phyloP scores from a whole-genome alignment of 495 filamentous ascomycete species.

The Xylaria cubensis region DNA sequence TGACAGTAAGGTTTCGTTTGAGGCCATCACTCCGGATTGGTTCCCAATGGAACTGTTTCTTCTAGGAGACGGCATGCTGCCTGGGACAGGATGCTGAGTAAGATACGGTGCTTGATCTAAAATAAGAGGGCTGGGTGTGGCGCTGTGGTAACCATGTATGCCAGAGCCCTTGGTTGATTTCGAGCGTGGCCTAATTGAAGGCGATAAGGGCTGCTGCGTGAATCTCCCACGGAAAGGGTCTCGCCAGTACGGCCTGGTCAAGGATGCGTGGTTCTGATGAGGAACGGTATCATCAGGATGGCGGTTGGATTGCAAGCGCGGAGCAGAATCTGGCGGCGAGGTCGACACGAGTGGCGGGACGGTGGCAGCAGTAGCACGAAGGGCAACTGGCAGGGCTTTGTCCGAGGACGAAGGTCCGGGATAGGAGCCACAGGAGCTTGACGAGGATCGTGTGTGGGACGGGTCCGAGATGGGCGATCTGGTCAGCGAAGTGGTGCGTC shows the following conservation, averaged over 20 bases:
- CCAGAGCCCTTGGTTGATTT: conserved; percentile 1
- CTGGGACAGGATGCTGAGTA: not conserved
- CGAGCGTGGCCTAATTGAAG: not conserved
- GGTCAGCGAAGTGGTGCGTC: conserved; percentile 34
- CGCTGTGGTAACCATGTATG: not conserved
- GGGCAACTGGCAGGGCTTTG: conserved; percentile 31
- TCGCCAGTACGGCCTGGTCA: conserved; percentile 8
- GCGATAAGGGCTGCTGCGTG: not conserved
- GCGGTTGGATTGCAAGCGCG: not conserved
- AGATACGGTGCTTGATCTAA: not conserved
- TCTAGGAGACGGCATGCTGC: conserved; percentile 17
- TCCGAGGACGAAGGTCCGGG: conserved; percentile 25
- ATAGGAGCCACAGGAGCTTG: conserved; percentile 30
- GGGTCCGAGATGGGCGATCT: conserved; percentile 33
- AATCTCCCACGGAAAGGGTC: conserved; percentile 2
- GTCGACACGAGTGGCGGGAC: not conserved
- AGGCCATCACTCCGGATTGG: conserved; percentile 34
- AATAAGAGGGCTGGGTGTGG: not conserved
- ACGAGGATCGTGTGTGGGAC: conserved; percentile 26
- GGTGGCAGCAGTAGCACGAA: not conserved
- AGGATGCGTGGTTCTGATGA: conserved; percentile 6
- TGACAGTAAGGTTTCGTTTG: conserved; percentile 33
- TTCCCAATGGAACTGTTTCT: conserved; percentile 9
- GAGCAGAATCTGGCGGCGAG: not conserved
- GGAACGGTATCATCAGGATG: conserved; percentile 9